Conservation (phyloP, 2,329 filamentous ascomycete genomes). For the Beauveria sp. region DNA sequence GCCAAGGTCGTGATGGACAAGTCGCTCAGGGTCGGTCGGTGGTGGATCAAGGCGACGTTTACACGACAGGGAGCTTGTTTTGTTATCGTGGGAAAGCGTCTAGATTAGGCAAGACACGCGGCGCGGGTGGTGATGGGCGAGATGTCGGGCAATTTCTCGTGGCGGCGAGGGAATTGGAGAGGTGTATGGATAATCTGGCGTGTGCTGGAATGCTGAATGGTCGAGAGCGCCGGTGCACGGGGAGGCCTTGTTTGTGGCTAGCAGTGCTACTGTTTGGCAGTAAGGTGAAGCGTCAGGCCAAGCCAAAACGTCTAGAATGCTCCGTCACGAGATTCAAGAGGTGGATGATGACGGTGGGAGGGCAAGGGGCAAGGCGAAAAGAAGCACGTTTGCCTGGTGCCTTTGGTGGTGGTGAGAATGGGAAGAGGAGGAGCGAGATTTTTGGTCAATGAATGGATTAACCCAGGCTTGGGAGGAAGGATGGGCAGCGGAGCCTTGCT, state of each 20-base stretch:
- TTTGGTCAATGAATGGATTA: neutral
- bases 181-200: neutral
- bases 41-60: neutral
- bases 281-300: neutral
- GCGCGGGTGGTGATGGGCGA: neutral
- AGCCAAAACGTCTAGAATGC: neutral
- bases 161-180: neutral
- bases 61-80: neutral
- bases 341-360: neutral
- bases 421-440: neutral
- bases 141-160: neutral
- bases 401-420: neutral
- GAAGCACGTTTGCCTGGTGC: neutral
- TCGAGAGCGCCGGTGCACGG: neutral
- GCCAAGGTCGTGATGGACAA: neutral
- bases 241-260: neutral
- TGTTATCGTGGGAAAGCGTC: slow-evolving; percentile 1
- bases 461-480: neutral
- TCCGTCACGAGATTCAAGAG: neutral
- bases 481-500: neutral
- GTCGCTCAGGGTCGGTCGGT: neutral
- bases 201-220: slow-evolving; percentile 14
- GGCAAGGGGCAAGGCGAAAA: neutral
- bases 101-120: slow-evolving; percentile 6
- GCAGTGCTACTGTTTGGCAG: neutral